Conservation (phyloP, 805 yeast genomes). For the Grigorovia humatica region DNA sequence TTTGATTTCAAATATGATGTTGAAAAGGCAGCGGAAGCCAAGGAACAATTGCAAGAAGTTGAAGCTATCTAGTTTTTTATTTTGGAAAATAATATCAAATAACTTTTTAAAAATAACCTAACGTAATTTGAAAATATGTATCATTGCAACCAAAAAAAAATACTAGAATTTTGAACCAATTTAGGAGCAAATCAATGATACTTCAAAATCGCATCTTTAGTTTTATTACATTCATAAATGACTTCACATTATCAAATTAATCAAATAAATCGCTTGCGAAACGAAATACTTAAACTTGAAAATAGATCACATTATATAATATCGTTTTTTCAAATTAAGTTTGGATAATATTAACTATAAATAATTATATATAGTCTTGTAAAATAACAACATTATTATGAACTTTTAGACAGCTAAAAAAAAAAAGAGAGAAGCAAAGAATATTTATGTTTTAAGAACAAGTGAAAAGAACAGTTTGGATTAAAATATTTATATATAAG, state of each 20-base stretch:
- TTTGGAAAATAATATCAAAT: not conserved
- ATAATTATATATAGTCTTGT: not conserved
- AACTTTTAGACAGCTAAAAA: too few relatives aligned
- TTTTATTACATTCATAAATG: not conserved
- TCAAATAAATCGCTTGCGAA: not conserved
- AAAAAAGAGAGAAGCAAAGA: not conserved
- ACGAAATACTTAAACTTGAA: too few relatives aligned
- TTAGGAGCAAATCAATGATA: not conserved
- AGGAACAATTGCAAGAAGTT: slow-evolving; percentile 24
- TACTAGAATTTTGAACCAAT: not conserved
- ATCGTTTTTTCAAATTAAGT: not conserved
- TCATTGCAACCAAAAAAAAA: too few relatives aligned
- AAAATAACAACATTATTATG: not conserved
- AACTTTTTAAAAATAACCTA: not conserved
- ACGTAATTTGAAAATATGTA: too few relatives aligned
- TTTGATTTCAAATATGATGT: slow-evolving; percentile 89
- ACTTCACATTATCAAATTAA: not conserved
- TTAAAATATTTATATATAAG: not conserved
- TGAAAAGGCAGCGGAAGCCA: slow-evolving; percentile 62
- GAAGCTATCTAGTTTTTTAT: not conserved
- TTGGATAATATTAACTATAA: not conserved
- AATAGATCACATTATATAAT: too few relatives aligned
- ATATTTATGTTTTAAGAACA: not conserved
- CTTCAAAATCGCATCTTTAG: not conserved
- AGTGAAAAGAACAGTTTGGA: not conserved